phyloP scores from a whole-genome alignment of 2,329 filamentous ascomycete genomes.

The Penicillium sp. region DNA sequence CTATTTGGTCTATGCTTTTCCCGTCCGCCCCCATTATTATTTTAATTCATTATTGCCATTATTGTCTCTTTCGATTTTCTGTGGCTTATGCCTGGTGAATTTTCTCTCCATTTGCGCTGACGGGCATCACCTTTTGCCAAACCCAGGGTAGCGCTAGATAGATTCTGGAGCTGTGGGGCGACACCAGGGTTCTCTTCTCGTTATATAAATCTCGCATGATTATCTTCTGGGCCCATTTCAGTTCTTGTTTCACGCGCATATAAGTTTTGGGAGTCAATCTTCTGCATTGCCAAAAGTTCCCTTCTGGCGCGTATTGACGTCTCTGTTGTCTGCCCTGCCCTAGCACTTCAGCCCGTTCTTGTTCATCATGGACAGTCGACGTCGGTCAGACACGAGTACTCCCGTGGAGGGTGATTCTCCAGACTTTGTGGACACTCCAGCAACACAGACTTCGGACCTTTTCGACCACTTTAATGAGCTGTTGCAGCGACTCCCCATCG shows the following conservation, averaged over 20 bases:
- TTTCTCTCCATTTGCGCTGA: neutral
- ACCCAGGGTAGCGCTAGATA: neutral
- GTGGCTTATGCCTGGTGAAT: slow-evolving; percentile 15
- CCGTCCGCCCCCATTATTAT: slow-evolving; percentile 2
- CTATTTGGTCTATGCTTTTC: slow-evolving; percentile 17
- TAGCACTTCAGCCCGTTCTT: neutral
- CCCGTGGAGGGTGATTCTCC: slow-evolving; percentile 32
- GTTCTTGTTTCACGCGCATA: neutral
- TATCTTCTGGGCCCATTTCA: neutral
- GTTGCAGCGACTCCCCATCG: slow-evolving; percentile 38
- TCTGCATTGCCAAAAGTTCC: neutral
- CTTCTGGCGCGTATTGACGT: neutral
- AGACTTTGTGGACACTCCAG: slow-evolving; percentile 40
- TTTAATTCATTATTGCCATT: neutral
- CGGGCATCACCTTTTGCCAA: neutral
- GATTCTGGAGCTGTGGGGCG: slow-evolving; percentile 8
- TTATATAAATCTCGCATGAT: slow-evolving; percentile 19
- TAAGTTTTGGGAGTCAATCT: neutral
- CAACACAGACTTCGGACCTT: slow-evolving; percentile 46
- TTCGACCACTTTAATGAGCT: slow-evolving; percentile 48
- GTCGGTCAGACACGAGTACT: slow-evolving; percentile 31
- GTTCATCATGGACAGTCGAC: slow-evolving; percentile 29
- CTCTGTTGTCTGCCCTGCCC: slow-evolving; percentile 1
- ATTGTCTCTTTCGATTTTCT: slow-evolving; percentile 6
- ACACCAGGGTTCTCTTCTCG: slow-evolving; percentile 9